phyloP scores from a whole-genome alignment of 805 yeast species.

The Barnettozyma populi region DNA sequence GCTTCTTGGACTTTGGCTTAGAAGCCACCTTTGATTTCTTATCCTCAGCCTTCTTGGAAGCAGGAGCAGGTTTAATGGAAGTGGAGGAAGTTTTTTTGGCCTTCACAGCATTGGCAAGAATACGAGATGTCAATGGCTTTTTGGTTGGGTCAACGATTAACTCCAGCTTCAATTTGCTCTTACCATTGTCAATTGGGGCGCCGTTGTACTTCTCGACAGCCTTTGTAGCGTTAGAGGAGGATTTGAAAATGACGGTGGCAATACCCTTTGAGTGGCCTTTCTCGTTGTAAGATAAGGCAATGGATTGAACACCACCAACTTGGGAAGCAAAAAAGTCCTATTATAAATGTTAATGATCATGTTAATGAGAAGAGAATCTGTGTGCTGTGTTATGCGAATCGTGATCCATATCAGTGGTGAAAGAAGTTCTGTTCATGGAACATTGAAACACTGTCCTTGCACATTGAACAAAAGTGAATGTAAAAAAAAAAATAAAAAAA shows the following conservation, averaged over 20 bases:
- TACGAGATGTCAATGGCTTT: conserved; percentile 71
- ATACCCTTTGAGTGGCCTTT: conserved; percentile 88
- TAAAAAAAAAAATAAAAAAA: too few species aligned
- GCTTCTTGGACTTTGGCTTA: conserved; percentile 31
- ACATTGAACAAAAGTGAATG: background rate
- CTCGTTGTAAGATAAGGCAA: conserved; percentile 74
- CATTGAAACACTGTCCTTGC: background rate
- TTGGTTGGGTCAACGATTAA: conserved; percentile 79
- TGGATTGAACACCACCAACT: conserved; percentile 77
- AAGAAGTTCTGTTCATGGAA: background rate
- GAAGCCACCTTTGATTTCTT: conserved; percentile 7
- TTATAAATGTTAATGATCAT: conserved; percentile 12
- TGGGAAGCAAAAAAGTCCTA: conserved; percentile 87
- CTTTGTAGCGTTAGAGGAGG: conserved; percentile 60
- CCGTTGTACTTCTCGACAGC: conserved; percentile 86
- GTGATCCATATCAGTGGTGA: background rate
- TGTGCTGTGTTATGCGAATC: background rate
- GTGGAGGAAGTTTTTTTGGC: conserved; percentile 6
- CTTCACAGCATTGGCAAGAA: conserved; percentile 41
- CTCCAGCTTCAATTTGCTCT: conserved; percentile 68
- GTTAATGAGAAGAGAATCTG: background rate
- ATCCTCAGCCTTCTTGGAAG: conserved; percentile 9
- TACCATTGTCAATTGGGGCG: conserved; percentile 90
- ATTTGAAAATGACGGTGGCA: conserved; percentile 78
- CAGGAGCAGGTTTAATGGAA: conserved; percentile 14